Evolutionary conservation across 257 asterid species (phyloP), one percentile per base, ranked within the genome.

Genomic region (Nyctanthes arbortristis): DNA sequence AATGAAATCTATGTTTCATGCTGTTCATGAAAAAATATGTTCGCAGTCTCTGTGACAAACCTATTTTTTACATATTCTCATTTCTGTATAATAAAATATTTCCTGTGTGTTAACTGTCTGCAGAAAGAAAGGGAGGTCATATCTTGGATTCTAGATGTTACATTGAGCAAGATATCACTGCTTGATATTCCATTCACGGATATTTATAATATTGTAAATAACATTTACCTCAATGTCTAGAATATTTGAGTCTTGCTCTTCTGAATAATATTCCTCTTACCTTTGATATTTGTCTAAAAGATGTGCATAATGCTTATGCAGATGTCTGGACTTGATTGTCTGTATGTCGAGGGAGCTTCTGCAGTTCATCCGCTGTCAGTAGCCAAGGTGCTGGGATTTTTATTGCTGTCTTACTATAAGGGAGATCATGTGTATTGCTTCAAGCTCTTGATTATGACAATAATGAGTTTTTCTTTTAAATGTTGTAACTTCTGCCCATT

Each of bases 291-390:
- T 64, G 65, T 39, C 52, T 75, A 24, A 45, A 30, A 66, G 25
- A 58, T 52, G 57, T 55, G 43, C 62, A 37, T 45, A 33, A 59
- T 72, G 47, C 73, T 65, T 64, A 63, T 85, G 85, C 92, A 93
- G 99, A 78, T 71, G 67, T 79, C 86, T 65, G 84, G 84, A 76
- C 79, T 43, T 63, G 79, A 81, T 66, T 80, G 87, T 84, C 74
- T 93, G 27, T 91, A 82, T 71, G 77, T 93, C 49, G 99, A 89
- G 78, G 99, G 96, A 68, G 97, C 96, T 80, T 93, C 99, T 75
- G 85, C 86, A 34, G 74, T 82, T 78, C 87, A 77, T 82, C 96
- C 99, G 68, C 74, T 72, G 68, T 84, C 99, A 73, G 81, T 93
- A 75, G 97, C 93, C 13, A 86, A 93, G 96, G 99, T 93, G 72